phyloP scores from a whole-genome alignment of 2,329 filamentous ascomycete species.

The Phialophora verrucosa region DNA sequence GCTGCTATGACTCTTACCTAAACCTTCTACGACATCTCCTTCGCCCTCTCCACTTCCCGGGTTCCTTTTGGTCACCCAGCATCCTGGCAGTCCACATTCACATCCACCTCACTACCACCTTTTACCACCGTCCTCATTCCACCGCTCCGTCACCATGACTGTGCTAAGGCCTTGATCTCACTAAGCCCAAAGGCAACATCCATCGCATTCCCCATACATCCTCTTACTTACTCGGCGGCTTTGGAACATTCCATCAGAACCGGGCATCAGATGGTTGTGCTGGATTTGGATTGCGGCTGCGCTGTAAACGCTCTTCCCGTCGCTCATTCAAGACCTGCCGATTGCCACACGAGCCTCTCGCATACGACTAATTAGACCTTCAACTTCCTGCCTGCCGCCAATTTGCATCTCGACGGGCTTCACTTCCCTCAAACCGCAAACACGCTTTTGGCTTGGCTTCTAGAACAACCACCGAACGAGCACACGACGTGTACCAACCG shows the following conservation, averaged over 20 bases:
- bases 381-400: slow-evolving; percentile 6
- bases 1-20: slow-evolving; percentile 35
- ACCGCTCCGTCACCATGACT: slow-evolving; percentile 28
- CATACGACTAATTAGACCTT: slow-evolving; percentile 20
- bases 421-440: slow-evolving; percentile 10
- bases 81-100: slow-evolving; percentile 6
- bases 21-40: slow-evolving; percentile 20
- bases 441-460: slow-evolving; percentile 26
- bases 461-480: slow-evolving; percentile 17
- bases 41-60: slow-evolving; percentile 28
- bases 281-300: slow-evolving; percentile 19
- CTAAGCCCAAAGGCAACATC: slow-evolving; percentile 23
- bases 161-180: slow-evolving; percentile 31
- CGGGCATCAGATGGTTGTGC: slow-evolving; percentile 24
- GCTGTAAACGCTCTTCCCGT: slow-evolving; percentile 13
- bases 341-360: slow-evolving; percentile 7
- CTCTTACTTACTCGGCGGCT: slow-evolving; percentile 2
- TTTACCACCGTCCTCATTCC: slow-evolving; percentile 17
- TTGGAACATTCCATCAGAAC: slow-evolving; percentile 8
- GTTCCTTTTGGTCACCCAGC: slow-evolving; percentile 17
- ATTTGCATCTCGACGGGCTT: slow-evolving; percentile 20
- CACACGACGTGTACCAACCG: slow-evolving; percentile 22
- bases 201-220: slow-evolving; percentile 3
- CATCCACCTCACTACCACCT: slow-evolving; percentile 25
- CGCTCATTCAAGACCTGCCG: slow-evolving; percentile 25